Evolutionary conservation across 805 yeast genomes (phyloP).

Genomic region (Candida schatavii): DNA sequence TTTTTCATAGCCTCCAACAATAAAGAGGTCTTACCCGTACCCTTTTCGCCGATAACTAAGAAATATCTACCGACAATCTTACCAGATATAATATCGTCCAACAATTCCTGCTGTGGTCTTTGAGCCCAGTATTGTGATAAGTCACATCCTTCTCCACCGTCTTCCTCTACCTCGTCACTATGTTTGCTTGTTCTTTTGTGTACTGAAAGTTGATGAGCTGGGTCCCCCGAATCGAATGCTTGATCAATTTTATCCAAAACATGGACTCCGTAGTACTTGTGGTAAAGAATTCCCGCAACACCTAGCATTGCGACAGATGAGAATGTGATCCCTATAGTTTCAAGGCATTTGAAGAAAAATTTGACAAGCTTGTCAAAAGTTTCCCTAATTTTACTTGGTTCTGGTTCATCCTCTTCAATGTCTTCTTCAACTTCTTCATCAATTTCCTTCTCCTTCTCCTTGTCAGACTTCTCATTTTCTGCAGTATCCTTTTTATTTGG

Average conservation of each 20-base stretch:
- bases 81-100: slow-evolving; percentile 68
- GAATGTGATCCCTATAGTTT: slow-evolving; percentile 69
- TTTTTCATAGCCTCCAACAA: slow-evolving; percentile 67
- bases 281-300: slow-evolving; percentile 70
- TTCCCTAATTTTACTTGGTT: slow-evolving; percentile 18
- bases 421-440: slow-evolving; percentile 12
- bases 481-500: not conserved
- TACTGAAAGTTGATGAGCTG: slow-evolving; percentile 57
- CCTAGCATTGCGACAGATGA: slow-evolving; percentile 69
- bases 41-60: slow-evolving; percentile 77
- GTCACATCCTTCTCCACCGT: slow-evolving; percentile 20
- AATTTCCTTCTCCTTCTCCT: slow-evolving; percentile 8
- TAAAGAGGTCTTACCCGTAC: slow-evolving; percentile 81
- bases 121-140: slow-evolving; percentile 54
- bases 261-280: slow-evolving; percentile 54
- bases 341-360: slow-evolving; percentile 47
- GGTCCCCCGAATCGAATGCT: slow-evolving; percentile 69
- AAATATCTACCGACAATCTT: slow-evolving; percentile 65
- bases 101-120: slow-evolving; percentile 60
- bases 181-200: slow-evolving; percentile 43
- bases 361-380: slow-evolving; percentile 16
- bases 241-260: slow-evolving; percentile 61
- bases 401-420: slow-evolving; percentile 14
- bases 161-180: slow-evolving; percentile 11
- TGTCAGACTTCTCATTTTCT: slow-evolving; percentile 10